Evolutionary conservation across 805 yeast genomes (phyloP), one percentile per base, ranked within the genome.

Genomic region (Wickerhamiella lipophila): DNA sequence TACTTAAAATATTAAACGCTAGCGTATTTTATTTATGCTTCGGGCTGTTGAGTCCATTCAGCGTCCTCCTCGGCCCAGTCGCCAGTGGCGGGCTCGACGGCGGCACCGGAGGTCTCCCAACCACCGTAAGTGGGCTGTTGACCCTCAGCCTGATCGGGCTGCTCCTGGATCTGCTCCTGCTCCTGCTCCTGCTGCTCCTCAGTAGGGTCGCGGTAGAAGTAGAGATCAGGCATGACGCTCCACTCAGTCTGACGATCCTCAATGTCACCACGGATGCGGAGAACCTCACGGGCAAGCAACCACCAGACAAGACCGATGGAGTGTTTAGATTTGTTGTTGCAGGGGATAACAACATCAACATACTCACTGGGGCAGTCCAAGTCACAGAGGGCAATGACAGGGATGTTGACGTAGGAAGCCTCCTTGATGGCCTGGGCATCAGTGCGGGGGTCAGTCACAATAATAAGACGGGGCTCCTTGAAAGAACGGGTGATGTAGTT

Each of bases 171-270:
- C 57, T 69, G 72, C 64, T 75, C 78, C 60, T 72, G 75, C 63
- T 74, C 78, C 64, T 78, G 77, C 64, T 78, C 77, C 66, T 72
- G 73, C 76, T 86, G 95, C 73, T 83, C 83, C 77, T 92, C 99
- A 79, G 89, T 97, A 69, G 99, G 98, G 78, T 92, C 96, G 82
- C 99, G 92, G 96, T 92, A 92, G 88, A 92, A 92, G 88, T 88
- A 92, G 74, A 92, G 81, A 78, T 92, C 99, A 73, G 97, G 97
- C 98, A 92, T 92, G 71, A 92, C 92, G 64, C 94, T 76, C 99
- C 99, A 92, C 73, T 83, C 81, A 73, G 92, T 85, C 63, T 83
- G 70, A 81, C 99, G 87, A 85, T 84, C 83, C 70, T 94, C 87
- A 64, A 92, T 74, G 69, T 87, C 81, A 70, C 99, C 98, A 78